Base-by-base conservation (phyloP, 2,329 filamentous ascomycete genomes). In the Phyllosticta citrichinensis region DNA sequence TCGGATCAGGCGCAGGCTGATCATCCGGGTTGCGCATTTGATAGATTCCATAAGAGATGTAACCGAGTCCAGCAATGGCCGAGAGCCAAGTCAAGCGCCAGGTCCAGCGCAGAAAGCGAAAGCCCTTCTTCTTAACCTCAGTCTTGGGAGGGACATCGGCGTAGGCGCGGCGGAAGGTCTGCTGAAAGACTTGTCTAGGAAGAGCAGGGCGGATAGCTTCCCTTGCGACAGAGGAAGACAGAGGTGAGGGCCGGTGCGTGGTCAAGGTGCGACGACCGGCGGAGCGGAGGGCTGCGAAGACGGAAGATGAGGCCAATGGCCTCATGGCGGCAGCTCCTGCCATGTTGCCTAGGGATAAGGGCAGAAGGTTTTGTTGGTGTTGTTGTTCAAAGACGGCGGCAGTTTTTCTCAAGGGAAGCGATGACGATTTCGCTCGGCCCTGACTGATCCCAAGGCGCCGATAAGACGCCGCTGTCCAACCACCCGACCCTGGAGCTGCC, bases 51-150 rank as follows among this genome's bases (percentile, higher is more conserved):
- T 94, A 97, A 68, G 82, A 83, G 63, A 92, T 78, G 72, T 87
- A 91, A 65, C 80, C 89, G 52, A 88, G 71, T 62, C 86, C 81
- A 65, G 82, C 88, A 64, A 94, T 74, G 63, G 85, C 75, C 60
- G 88, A 87, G 65, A 97, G 76, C 73, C 93, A 91, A 61, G 87
- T 89, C 69, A 91, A 72, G 68, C 94, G 85, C 89, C 91, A 97
- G 62, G 86, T 77, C 86, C 88, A 96, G 73, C 83, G 83, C 71
- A 97, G 80, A 65, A 85, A 81, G 62, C 86, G 77, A 76, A 94
- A 87, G 52, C 67, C 68, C 71, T 85, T 84, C 73, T 77, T 83
- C 70, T 76, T 74, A 57, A 66, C 64, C 64, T 63, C 63, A 2
- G 56, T 53, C 66, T 68, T 33, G 63, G 62, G 52, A 64, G 66